These are phyloP conservation scores for Talaromyces rugulosus DNA, from an alignment of 2,329 filamentous ascomycete species.

Conservation along the genomic window DNA sequence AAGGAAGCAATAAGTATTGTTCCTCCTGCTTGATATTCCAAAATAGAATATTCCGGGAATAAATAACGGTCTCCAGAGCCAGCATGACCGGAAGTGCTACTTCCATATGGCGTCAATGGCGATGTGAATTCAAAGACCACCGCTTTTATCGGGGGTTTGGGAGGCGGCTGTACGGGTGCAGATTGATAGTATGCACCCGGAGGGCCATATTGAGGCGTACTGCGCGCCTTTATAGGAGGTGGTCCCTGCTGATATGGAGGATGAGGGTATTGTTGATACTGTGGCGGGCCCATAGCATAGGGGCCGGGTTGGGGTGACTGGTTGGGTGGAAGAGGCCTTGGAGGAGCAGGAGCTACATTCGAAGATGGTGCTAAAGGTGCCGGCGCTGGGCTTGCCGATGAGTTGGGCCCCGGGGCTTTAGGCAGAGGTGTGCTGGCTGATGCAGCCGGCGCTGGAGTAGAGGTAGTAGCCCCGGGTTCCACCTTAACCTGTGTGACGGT, in stretches of 20 bases:
- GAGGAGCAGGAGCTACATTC: constrained; percentile 18
- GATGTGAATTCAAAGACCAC: constrained; percentile 47
- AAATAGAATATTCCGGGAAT: constrained; percentile 46
- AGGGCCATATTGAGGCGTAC: constrained; percentile 26
- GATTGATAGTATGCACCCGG: constrained; percentile 31
- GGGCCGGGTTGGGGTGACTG: constrained; percentile 19
- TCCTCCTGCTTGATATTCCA: constrained; percentile 45
- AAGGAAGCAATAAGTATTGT: constrained; percentile 46
- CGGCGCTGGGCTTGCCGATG: constrained; percentile 12
- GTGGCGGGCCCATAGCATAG: constrained; percentile 20
- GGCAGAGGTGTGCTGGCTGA: background rate
- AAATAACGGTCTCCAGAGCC: constrained; percentile 45
- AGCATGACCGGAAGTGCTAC: constrained; percentile 36
- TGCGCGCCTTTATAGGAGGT: constrained; percentile 33
- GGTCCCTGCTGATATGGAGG: constrained; percentile 27
- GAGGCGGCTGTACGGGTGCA: constrained; percentile 26
- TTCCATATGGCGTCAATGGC: constrained; percentile 37
- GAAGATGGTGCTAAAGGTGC: constrained; percentile 14
- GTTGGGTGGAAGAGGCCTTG: constrained; percentile 21
- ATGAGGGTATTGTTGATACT: constrained; percentile 28
- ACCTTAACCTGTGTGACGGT: constrained; percentile 24
- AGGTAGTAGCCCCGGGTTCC: constrained; percentile 19
- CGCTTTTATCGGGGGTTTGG: constrained; percentile 40
- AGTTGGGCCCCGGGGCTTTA: background rate
- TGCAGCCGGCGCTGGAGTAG: background rate